Evolutionary conservation across 129 eudicot genomes (phyloP).

Genomic region (Lonicera japonica): DNA sequence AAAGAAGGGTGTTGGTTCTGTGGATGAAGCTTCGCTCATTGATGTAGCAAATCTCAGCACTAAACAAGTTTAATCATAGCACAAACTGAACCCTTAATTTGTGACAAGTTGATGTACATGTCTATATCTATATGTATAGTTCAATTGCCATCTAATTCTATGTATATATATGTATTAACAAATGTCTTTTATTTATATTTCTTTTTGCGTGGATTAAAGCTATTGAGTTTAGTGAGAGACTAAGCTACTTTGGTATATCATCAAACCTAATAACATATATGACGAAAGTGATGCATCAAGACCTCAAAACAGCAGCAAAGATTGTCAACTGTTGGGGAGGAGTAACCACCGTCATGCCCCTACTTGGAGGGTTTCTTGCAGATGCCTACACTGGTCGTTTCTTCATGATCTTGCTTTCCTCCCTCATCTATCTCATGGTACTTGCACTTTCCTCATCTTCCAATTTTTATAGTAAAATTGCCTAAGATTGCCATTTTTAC

Average conservation of each 20-base stretch:
- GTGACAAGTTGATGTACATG: no score
- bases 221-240: slow-evolving; percentile 53
- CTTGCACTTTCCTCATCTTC: no score
- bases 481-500: neutral
- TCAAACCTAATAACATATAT: slow-evolving; percentile 46
- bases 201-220: slow-evolving; percentile 16
- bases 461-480: no score
- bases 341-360: slow-evolving; percentile 53
- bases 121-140: no score
- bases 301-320: slow-evolving; percentile 54
- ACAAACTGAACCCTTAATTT: no score
- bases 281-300: slow-evolving; percentile 54
- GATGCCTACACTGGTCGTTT: slow-evolving; percentile 60
- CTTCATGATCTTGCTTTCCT: slow-evolving; percentile 39
- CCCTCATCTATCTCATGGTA: slow-evolving; percentile 51
- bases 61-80: no score
- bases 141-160: neutral
- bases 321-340: slow-evolving; percentile 56
- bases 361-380: slow-evolving; percentile 60
- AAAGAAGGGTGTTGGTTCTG: no score
- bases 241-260: slow-evolving; percentile 46
- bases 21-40: no score
- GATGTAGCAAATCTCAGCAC: no score
- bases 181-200: neutral
- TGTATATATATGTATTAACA: no score